Conservation (phyloP, 768 basidiomycete genomes). For the Tephrocybe sp. region DNA sequence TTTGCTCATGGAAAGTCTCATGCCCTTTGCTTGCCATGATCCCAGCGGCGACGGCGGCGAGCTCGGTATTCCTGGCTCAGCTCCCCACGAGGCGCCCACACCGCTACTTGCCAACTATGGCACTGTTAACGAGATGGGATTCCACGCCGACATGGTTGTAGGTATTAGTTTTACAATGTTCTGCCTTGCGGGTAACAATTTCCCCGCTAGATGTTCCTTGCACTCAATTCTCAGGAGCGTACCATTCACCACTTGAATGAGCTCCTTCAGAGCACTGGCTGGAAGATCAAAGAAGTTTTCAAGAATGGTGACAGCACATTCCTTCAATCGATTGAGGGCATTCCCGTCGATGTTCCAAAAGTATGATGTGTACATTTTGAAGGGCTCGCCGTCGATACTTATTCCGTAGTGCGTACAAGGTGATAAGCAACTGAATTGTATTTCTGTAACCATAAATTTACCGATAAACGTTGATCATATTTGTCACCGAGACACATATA, state of each 20-base stretch:
- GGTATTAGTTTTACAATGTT: constrained; percentile 2
- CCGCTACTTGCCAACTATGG: constrained; percentile 25
- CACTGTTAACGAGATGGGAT: constrained; percentile 18
- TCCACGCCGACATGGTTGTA: constrained; percentile 22
- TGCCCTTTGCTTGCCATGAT: constrained; percentile 24
- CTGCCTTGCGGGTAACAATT: neutral
- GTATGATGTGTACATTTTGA: no score
- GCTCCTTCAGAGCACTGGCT: neutral
- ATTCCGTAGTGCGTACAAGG: no score
- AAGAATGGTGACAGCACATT: no score
- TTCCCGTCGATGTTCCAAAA: no score
- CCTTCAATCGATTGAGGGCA: no score
- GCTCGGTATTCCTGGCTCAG: constrained; percentile 3
- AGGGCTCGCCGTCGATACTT: no score
- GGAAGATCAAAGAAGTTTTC: neutral
- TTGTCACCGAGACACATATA: no score
- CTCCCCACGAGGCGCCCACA: constrained; percentile 5
- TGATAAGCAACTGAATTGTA: no score
- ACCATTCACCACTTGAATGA: constrained; percentile 4
- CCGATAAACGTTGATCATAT: no score
- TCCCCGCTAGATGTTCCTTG: constrained; percentile 6
- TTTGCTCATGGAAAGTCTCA: constrained; percentile 33
- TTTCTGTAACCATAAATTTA: no score
- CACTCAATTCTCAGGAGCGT: constrained; percentile 9
- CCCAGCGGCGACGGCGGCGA: neutral